Percentiles rank a stretch among this genome's conserved stretches.
These are phyloP conservation scores for Tetrapisispora phaffii DNA, from an alignment of 805 yeast genomes.

Conservation along the genomic window DNA sequence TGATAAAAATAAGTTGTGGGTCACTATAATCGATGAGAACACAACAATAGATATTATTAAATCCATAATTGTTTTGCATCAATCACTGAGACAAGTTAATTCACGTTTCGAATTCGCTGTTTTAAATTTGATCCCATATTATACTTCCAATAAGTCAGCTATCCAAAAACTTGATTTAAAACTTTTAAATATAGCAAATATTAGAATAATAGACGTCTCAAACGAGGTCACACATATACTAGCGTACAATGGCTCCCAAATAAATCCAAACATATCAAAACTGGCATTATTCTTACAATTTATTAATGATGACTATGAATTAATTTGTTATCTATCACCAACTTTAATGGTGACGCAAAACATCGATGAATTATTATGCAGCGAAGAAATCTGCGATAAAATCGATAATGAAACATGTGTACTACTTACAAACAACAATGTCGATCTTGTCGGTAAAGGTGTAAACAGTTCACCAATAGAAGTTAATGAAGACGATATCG, in stretches of 20 bases:
- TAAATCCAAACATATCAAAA: slow-evolving; percentile 3
- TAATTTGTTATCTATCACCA: slow-evolving; percentile 27
- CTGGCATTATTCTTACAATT: slow-evolving; percentile 18
- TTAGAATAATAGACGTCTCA: slow-evolving; percentile 8
- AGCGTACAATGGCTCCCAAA: not conserved
- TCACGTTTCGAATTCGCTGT: slow-evolving; percentile 21
- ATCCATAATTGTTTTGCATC: slow-evolving; percentile 18
- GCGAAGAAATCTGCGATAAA: slow-evolving; percentile 19
- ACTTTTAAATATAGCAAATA: slow-evolving; percentile 7
- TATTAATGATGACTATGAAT: slow-evolving; percentile 13
- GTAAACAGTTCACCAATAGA: not conserved
- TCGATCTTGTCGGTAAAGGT: not conserved
- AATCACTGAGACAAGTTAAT: slow-evolving; percentile 15
- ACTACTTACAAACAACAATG: slow-evolving; percentile 18
- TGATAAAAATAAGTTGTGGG: slow-evolving; percentile 20
- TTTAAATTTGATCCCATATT: slow-evolving; percentile 9
- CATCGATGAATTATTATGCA: slow-evolving; percentile 24
- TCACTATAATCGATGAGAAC: slow-evolving; percentile 19
- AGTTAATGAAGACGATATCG: not conserved
- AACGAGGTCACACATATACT: not conserved
- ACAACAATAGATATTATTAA: slow-evolving; percentile 14
- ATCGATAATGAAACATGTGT: slow-evolving; percentile 31
- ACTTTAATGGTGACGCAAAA: slow-evolving; percentile 21
- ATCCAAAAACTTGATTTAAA: not conserved
- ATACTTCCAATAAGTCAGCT: not conserved